Conservation (phyloP, 805 yeast genomes). For the Vanderwaltozyma yarrowii region DNA sequence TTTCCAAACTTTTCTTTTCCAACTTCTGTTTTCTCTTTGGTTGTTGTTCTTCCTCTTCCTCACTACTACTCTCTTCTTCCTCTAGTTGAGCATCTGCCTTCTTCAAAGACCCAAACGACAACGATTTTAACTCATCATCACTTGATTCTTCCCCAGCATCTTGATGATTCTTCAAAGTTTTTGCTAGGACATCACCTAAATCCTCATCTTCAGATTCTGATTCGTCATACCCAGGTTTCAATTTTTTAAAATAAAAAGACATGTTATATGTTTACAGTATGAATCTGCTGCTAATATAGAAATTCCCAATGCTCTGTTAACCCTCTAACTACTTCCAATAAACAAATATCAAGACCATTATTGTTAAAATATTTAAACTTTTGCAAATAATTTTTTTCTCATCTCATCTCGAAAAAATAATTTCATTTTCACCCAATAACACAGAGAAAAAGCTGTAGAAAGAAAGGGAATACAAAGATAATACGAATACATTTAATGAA, state of each 20-base stretch:
- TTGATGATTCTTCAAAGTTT: slow-evolving; percentile 40
- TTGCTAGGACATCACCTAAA: slow-evolving; percentile 4
- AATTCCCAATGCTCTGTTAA: no score
- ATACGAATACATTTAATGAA: no score
- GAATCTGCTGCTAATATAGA: no score
- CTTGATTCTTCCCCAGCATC: slow-evolving; percentile 16
- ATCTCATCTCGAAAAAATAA: not conserved
- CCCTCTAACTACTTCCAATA: no score
- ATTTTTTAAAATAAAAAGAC: slow-evolving; percentile 27
- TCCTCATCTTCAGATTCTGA: slow-evolving; percentile 27
- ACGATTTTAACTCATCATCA: slow-evolving; percentile 39
- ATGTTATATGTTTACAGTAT: no score
- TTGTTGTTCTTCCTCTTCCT: slow-evolving; percentile 4
- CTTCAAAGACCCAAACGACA: slow-evolving; percentile 59
- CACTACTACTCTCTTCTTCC: slow-evolving; percentile 28
- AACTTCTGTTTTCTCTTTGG: slow-evolving; percentile 5
- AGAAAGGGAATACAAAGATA: no score
- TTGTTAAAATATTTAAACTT: no score
- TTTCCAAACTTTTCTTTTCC: slow-evolving; percentile 3
- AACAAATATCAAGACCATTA: no score
- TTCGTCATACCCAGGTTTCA: slow-evolving; percentile 20
- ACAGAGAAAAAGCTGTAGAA: not conserved
- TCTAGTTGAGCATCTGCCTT: slow-evolving; percentile 39
- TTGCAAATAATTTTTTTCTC: no score
- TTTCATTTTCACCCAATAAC: not conserved